Evolutionary conservation across 345 rosid species (phyloP).

Genomic region (Moringa oleifera): DNA sequence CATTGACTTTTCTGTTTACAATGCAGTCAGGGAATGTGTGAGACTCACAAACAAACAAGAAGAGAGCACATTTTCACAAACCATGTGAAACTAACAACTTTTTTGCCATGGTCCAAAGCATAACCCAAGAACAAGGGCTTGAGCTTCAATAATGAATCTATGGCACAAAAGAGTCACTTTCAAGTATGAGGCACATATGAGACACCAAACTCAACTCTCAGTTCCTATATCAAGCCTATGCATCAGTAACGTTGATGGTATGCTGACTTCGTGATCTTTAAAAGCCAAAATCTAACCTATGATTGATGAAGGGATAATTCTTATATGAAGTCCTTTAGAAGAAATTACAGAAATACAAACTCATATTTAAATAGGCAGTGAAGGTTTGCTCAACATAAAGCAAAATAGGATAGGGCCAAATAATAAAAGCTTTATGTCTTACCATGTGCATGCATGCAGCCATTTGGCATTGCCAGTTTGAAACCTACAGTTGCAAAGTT

Average conservation of each 20-base stretch:
- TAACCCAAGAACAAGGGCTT: conserved; percentile 7
- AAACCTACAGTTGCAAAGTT: not conserved
- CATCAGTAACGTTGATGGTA: conserved; percentile 6
- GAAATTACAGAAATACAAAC: not conserved
- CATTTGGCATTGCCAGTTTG: too few species aligned
- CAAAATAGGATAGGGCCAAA: not conserved
- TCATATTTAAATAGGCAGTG: too few species aligned
- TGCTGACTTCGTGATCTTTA: conserved; percentile 8
- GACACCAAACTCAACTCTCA: conserved; percentile 8
- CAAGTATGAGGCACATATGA: conserved; percentile 8
- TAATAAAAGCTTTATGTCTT: too few species aligned
- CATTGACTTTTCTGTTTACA: not conserved
- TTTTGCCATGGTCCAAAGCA: conserved; percentile 2
- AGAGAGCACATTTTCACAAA: conserved; percentile 1
- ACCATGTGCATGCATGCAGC: too few species aligned
- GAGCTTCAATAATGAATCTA: not conserved
- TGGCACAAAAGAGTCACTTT: conserved; percentile 7
- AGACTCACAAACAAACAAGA: not conserved
- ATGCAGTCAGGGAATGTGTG: not conserved
- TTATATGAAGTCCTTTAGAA: not conserved
- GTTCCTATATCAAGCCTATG: conserved; percentile 7
- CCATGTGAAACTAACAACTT: not conserved
- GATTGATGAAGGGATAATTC: not conserved
- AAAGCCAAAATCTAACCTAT: not conserved
- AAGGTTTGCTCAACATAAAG: too few species aligned